Evolutionary conservation across 352 stramenopile species (phyloP), one percentile per base, ranked within the genome.

Genomic region (Pythium coloratum): DNA sequence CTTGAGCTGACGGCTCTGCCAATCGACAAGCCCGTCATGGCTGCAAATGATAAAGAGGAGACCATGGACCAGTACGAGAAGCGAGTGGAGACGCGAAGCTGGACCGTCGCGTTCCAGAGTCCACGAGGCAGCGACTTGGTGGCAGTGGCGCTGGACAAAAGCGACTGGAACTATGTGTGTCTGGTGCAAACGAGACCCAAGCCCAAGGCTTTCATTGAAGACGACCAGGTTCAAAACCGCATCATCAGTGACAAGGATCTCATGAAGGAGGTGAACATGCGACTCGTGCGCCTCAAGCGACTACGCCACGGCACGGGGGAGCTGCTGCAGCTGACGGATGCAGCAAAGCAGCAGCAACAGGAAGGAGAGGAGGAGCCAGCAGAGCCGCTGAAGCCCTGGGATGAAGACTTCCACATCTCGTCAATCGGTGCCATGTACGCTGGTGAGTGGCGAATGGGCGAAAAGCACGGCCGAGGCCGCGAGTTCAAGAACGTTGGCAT

Each of bases 401-500:
- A 90, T 49, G 76, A 89, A 20, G 49, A 72, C 9, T 91, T 91
- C 59, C 81, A 91, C 40, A 81, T 91, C 66, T 89, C 80, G 33
- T 80, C 80, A 0, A 91, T 90, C 10, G 76, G 77, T 1, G 68
- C 79, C 3, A 78, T 90, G 63, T 91, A 89, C 68, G 55, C 67
- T 0, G 83, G 83, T 1, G 64, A 71, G 34, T 91, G 84, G 76
- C 62, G 68, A 13, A 66, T 87, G 24, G 80, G 81, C 6, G 47
- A 71, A 7, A 89, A 85, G 54, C 83, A 91, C 51, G 83, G 80
- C 10, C 64, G 65, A 18, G 83, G 79, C 6, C 76, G 77, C 14
- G 81, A 90, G 64, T 86, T 82, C 67, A 86, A 81, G 8, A 91
- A 91, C 40, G 72, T 78, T 3, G 83, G 81, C 8, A 73, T 90